phyloP scores from a whole-genome alignment of 2,329 filamentous ascomycete genomes.

The Alternaria conjuncta region DNA sequence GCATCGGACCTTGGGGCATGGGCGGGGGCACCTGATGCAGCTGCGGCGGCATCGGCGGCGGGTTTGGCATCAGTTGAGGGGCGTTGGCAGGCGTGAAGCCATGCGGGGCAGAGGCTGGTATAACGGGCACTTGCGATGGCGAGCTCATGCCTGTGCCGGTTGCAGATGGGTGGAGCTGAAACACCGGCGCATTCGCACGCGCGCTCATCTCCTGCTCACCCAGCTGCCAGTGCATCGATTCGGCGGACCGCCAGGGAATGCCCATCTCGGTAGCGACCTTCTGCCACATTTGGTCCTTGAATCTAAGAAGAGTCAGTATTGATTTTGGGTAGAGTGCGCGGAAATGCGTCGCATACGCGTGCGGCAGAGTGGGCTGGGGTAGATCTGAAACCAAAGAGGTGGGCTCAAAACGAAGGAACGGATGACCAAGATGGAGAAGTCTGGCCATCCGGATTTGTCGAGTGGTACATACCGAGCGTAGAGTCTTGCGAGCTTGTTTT shows the following conservation, averaged over 20 bases:
- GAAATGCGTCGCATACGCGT: constrained; percentile 13
- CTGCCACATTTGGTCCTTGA: constrained; percentile 98
- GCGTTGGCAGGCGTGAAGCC: constrained; percentile 50
- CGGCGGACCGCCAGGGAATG: constrained; percentile 91
- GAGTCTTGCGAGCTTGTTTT: constrained; percentile 91
- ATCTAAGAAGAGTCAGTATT: constrained; percentile 62
- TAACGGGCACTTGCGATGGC: constrained; percentile 34
- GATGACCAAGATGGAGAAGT: constrained; percentile 3
- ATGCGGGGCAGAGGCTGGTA: constrained; percentile 35
- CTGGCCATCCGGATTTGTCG: constrained; percentile 13
- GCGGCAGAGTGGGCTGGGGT: not conserved
- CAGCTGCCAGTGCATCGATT: constrained; percentile 98
- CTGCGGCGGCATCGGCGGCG: constrained; percentile 28
- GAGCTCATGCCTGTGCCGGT: constrained; percentile 41
- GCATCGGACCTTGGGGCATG: constrained; percentile 33
- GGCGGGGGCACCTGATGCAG: constrained; percentile 36
- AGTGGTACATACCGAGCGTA: constrained; percentile 78
- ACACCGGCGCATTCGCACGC: constrained; percentile 87
- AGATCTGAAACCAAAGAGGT: constrained; percentile 11
- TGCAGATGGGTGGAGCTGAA: constrained; percentile 60
- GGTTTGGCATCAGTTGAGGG: constrained; percentile 42
- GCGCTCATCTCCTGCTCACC: constrained; percentile 93
- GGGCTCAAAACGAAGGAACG: not conserved
- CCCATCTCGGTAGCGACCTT: constrained; percentile 95
- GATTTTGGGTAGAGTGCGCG: not conserved